Percentiles rank a stretch among this genome's conserved stretches.
These are phyloP conservation scores for Hanseniaspora vineae DNA, from an alignment of 805 yeast species.

Conservation along the genomic window DNA sequence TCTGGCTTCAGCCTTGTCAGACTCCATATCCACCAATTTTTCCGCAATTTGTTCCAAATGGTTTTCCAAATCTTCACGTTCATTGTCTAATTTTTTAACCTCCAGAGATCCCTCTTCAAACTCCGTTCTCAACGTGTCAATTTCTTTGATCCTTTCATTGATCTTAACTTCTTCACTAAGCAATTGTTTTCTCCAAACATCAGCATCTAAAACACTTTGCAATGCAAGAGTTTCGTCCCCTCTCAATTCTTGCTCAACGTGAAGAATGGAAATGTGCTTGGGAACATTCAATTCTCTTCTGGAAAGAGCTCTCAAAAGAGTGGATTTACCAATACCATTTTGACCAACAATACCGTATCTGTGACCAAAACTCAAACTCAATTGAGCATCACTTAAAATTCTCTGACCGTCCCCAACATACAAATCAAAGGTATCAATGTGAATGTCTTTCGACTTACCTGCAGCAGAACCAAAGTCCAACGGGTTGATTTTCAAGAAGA, in stretches of 20 bases:
- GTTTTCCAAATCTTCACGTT: constrained; percentile 72
- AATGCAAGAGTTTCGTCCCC: constrained; percentile 89
- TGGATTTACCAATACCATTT: constrained; percentile 99
- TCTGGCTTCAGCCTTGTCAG: constrained; percentile 93
- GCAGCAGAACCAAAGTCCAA: constrained; percentile 77
- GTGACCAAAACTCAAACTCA: constrained; percentile 81
- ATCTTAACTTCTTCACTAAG: constrained; percentile 63
- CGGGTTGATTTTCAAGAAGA: constrained; percentile 91
- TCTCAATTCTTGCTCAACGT: constrained; percentile 92
- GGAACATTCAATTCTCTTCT: constrained; percentile 92
- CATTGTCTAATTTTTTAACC: constrained; percentile 71
- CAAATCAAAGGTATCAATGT: constrained; percentile 82
- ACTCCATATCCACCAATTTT: constrained; percentile 83
- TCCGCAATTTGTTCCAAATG: constrained; percentile 70
- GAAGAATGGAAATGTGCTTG: constrained; percentile 86
- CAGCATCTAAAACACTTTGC: constrained; percentile 96
- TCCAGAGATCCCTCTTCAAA: constrained; percentile 69
- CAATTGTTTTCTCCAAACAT: constrained; percentile 94
- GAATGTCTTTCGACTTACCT: constrained; percentile 97
- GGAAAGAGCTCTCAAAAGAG: constrained; percentile 78
- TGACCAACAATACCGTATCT: constrained; percentile 97
- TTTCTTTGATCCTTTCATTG: constrained; percentile 60
- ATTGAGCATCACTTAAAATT: constrained; percentile 75
- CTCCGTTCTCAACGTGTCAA: constrained; percentile 54
- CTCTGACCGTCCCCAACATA: constrained; percentile 94